Base-by-base conservation (phyloP, 2,329 filamentous ascomycete genomes). In the Pseudogymnoascus sp. region DNA sequence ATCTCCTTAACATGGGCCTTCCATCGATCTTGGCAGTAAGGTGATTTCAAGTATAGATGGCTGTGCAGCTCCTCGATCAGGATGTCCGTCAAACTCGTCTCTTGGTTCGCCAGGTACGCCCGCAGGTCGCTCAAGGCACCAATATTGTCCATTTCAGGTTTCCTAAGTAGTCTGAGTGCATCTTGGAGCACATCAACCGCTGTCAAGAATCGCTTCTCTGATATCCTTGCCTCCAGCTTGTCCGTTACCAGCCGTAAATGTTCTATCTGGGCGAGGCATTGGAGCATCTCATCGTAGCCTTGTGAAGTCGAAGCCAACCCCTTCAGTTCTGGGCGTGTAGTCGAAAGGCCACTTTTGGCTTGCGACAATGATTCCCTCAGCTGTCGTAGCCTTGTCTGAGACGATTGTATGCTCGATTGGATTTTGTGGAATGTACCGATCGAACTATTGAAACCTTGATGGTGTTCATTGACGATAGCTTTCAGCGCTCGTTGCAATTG, bases 371-470 rank as follows among this genome's bases (percentile, higher is more conserved):
- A 92, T 64, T 92, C 86, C 75, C 93, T 95, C 67, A 99, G 80
- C 11, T 82, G 80, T 65, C 93, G 86, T 63, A 99, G 91, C 66
- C 92, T 87, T 71, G 87, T 87, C 76, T 99, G 95, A 14, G 92
- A 96, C 61, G 85, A 82, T 71, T 93, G 90, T 68, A 99, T 95
- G 77, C 92, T 96, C 62, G 88, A 86, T 76, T 99, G 95, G 67
- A 99, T 99, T 77, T 96, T 97, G 80, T 99, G 96, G 74, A 98
- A 99, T 19, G 93, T 98, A 75, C 93, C 95, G 68, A 99, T 98
- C 61, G 93, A 97, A 76, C 92, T 96, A 78, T 98, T 99, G 83
- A 99, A 99, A 57, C 95, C 96, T 76, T 99, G 95, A 73, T 99
- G 93, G 74, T 99, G 93, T 78, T 99, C 93, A 75, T 99, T 96